phyloP scores from a whole-genome alignment of 495 filamentous ascomycete genomes.

The Tuber magnatum region DNA sequence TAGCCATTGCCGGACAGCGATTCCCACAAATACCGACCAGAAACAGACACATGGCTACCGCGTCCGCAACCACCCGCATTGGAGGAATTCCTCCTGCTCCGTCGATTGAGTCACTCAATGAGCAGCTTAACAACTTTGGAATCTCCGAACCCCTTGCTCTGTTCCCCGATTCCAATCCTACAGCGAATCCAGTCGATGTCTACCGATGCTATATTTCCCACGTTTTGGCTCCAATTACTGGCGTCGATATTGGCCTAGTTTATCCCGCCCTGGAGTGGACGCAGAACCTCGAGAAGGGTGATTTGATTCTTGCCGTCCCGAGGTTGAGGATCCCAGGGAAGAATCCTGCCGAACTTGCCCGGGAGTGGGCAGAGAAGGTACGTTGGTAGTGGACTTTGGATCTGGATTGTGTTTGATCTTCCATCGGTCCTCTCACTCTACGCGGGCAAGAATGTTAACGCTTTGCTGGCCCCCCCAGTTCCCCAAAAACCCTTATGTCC shows the following conservation, averaged over 20 bases:
- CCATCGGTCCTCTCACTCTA: background rate
- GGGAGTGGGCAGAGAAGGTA: constrained; percentile 64
- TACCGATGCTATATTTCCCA: constrained; percentile 78
- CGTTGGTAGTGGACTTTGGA: background rate
- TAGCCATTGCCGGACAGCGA: background rate
- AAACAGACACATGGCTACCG: background rate
- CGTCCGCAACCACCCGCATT: background rate
- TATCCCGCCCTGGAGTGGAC: constrained; percentile 77
- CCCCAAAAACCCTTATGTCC: constrained; percentile 64
- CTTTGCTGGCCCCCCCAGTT: constrained; percentile 46
- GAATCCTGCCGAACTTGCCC: constrained; percentile 65
- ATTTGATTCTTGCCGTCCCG: constrained; percentile 71
- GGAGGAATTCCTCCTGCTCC: constrained; percentile 28
- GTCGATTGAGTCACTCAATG: constrained; percentile 32
- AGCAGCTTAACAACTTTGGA: constrained; percentile 40
- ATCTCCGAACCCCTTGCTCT: constrained; percentile 38
- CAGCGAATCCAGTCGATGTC: constrained; percentile 76
- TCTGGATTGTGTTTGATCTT: background rate
- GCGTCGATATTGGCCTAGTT: constrained; percentile 66
- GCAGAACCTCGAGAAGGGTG: constrained; percentile 76
- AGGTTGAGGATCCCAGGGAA: constrained; percentile 72
- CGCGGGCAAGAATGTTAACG: background rate
- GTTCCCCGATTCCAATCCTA: constrained; percentile 56
- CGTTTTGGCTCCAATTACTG: constrained; percentile 62
- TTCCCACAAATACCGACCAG: background rate